Conservation (phyloP, 2,329 filamentous ascomycete species). For the Pseudogymnoascus sp. region DNA sequence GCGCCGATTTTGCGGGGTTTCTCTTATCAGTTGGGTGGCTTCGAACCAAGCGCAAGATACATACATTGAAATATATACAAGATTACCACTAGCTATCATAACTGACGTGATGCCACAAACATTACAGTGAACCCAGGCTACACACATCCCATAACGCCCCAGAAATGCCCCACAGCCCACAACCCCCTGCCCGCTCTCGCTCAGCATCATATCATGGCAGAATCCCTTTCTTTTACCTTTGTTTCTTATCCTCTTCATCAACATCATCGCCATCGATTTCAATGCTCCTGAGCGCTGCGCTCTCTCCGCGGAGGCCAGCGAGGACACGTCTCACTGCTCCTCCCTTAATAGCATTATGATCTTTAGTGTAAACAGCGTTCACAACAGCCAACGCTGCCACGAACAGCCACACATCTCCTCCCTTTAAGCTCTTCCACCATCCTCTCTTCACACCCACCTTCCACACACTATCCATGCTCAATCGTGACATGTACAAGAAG, state of each 20-base stretch:
- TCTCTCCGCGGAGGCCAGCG: constrained; percentile 26
- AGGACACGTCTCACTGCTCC: constrained; percentile 23
- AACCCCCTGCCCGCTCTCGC: neutral
- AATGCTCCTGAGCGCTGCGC: constrained; percentile 11
- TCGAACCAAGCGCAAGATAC: neutral
- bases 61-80: constrained; percentile 5
- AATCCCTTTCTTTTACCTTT: neutral
- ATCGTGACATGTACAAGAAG: constrained; percentile 69
- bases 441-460: constrained; percentile 87
- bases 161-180: neutral
- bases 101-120: neutral
- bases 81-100: neutral
- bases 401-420: constrained; percentile 79
- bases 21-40: neutral
- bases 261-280: neutral
- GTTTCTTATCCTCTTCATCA: constrained; percentile 3
- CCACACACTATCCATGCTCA: constrained; percentile 78
- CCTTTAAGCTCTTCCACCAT: constrained; percentile 75
- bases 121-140: neutral
- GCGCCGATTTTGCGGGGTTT: neutral
- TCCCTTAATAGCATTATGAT: constrained; percentile 22
- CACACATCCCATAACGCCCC: constrained; percentile 4
- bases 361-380: constrained; percentile 48
- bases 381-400: constrained; percentile 69
- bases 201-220: neutral